These are phyloP conservation scores for Austroboletus rostrupii DNA, from an alignment of 1,284 basidiomycete genomes.

Conservation along the genomic window DNA sequence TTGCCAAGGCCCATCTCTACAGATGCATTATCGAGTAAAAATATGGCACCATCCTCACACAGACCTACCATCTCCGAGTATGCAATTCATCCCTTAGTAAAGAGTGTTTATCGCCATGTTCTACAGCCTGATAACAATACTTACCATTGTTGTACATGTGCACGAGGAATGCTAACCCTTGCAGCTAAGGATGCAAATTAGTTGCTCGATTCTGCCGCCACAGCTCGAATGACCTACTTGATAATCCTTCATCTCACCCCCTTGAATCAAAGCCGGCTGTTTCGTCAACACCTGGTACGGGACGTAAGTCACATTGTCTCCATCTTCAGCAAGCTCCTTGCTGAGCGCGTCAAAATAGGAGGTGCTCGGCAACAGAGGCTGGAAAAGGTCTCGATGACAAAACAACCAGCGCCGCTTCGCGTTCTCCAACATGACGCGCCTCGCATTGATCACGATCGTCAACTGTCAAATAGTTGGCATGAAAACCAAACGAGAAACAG, in stretches of 20 bases:
- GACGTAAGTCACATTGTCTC: constrained; percentile 26
- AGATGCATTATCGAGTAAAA: constrained; percentile 8
- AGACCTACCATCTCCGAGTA: constrained; percentile 53
- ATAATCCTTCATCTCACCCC: constrained; percentile 56
- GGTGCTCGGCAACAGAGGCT: constrained; percentile 38
- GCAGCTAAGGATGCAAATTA: constrained; percentile 34
- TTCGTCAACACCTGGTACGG: constrained; percentile 38
- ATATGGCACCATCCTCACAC: background rate
- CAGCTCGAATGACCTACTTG: constrained; percentile 37
- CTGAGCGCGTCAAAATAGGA: constrained; percentile 32
- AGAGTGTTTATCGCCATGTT: background rate
- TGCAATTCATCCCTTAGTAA: constrained; percentile 50
- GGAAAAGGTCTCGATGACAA: constrained; percentile 37
- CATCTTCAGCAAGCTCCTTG: constrained; percentile 20
- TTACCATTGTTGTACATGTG: constrained; percentile 56
- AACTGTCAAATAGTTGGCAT: constrained; percentile 24
- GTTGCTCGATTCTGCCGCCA: background rate
- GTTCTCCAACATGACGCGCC: constrained; percentile 34
- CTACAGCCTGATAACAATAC: constrained; percentile 2
- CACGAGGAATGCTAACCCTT: constrained; percentile 50
- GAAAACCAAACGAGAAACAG: too few species aligned
- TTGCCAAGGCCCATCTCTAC: constrained; percentile 62
- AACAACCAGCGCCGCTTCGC: constrained; percentile 39
- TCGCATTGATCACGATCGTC: constrained; percentile 35
- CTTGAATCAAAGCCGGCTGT: constrained; percentile 44